Conservation (phyloP, 2,329 filamentous ascomycete species). For the Dactylellina cionopaga region DNA sequence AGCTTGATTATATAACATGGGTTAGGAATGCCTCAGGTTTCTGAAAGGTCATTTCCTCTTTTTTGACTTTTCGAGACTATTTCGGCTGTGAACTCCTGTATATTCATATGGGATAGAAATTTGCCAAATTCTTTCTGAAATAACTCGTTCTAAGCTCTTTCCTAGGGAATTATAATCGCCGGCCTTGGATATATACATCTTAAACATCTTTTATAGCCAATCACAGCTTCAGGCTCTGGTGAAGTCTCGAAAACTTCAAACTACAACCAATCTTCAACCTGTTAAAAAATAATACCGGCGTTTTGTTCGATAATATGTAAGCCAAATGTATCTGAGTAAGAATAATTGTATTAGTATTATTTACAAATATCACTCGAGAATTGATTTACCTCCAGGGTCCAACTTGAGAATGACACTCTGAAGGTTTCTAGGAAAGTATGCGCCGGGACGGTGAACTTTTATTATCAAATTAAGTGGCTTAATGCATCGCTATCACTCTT, state of each 20-base stretch:
- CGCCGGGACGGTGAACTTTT: background rate
- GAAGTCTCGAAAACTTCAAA: slow-evolving; percentile 65
- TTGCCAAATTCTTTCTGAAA: slow-evolving; percentile 12
- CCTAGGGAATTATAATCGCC: slow-evolving; percentile 33
- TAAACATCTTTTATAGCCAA: slow-evolving; percentile 61
- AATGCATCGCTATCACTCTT: no score
- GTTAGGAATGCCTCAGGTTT: slow-evolving; percentile 65
- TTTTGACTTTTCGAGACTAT: slow-evolving; percentile 21
- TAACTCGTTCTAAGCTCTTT: background rate
- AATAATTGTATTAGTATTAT: background rate
- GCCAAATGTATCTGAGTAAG: slow-evolving; percentile 58
- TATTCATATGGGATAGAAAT: slow-evolving; percentile 35
- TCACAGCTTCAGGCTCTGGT: slow-evolving; percentile 61
- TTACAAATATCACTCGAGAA: background rate
- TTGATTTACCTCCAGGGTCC: slow-evolving; percentile 5
- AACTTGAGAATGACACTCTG: background rate
- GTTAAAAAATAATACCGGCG: slow-evolving; percentile 62
- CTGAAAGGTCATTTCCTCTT: slow-evolving; percentile 56
- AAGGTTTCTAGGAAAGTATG: slow-evolving; percentile 3
- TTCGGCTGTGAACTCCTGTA: background rate
- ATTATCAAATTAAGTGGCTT: background rate
- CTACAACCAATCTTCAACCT: slow-evolving; percentile 55
- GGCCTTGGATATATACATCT: slow-evolving; percentile 63
- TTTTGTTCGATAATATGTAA: slow-evolving; percentile 64
- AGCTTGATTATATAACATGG: slow-evolving; percentile 67